phyloP scores from a whole-genome alignment of 805 yeast species.

The Teunomyces panamensis region DNA sequence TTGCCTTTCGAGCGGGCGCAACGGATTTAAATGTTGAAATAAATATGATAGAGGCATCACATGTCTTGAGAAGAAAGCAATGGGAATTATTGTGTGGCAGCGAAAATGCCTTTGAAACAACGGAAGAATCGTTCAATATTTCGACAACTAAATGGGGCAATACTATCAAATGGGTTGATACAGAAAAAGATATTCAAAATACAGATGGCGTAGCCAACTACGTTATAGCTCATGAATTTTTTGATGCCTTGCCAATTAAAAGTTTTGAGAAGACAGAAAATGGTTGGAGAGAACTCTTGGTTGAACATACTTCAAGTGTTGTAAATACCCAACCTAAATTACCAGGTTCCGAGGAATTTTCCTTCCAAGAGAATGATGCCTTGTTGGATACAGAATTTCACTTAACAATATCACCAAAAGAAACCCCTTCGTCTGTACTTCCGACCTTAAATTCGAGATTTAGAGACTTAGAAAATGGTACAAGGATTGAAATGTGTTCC shows the following conservation, averaged over 20 bases:
- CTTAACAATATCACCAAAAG: slow-evolving; percentile 53
- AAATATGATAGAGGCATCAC: slow-evolving; percentile 69
- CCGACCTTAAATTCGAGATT: slow-evolving; percentile 53
- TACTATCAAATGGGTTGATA: slow-evolving; percentile 56
- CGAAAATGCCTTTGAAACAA: slow-evolving; percentile 13
- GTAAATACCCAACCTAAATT: slow-evolving; percentile 30
- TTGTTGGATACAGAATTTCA: slow-evolving; percentile 44
- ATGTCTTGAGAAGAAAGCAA: slow-evolving; percentile 59
- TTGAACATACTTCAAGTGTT: slow-evolving; percentile 49
- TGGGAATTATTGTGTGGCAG: slow-evolving; percentile 45
- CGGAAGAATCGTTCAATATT: slow-evolving; percentile 29
- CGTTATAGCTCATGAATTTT: slow-evolving; percentile 80
- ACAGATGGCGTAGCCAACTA: slow-evolving; percentile 46
- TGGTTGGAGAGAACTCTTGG: slow-evolving; percentile 80
- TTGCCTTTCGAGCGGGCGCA: slow-evolving; percentile 20
- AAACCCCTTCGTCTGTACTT: slow-evolving; percentile 60
- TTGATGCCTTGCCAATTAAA: slow-evolving; percentile 80
- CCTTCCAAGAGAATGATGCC: slow-evolving; percentile 8
- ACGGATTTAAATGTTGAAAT: slow-evolving; percentile 34
- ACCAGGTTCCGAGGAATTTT: slow-evolving; percentile 14
- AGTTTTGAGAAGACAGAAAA: slow-evolving; percentile 57
- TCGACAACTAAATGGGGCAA: slow-evolving; percentile 52
- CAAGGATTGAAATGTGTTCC: slow-evolving; percentile 71
- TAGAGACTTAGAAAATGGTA: slow-evolving; percentile 48
- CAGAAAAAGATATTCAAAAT: slow-evolving; percentile 45